Evolutionary conservation across 2,329 filamentous ascomycete genomes (phyloP), one percentile per base, ranked within the genome.

Genomic region (Aspergillus clavatus): DNA sequence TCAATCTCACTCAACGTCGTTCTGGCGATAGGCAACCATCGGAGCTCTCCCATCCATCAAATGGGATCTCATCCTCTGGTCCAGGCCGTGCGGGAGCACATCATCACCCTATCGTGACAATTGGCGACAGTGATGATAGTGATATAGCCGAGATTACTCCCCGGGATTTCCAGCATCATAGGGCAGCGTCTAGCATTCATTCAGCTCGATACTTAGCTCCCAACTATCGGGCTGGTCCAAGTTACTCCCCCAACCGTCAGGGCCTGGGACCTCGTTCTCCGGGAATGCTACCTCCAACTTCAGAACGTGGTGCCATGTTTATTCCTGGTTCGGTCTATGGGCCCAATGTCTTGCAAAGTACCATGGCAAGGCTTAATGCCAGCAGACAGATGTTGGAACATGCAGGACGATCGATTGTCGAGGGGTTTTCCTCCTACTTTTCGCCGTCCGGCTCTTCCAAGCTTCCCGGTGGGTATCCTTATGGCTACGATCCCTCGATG

Each of bases 81-180:
- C 12, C 7, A 21, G n/a, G 16, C 16, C 35, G 33, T 11, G 4
- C 8, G 3, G 38, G 23, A n/a, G 27, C 26, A 24, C 27, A 26
- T 12, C 3, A 37, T 38, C 23, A n/a, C 35, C 8, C 24, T 40
- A 1, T n/a, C n/a, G n/a, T n/a, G n/a, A n/a, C n/a, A n/a, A n/a
- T n/a, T n/a, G 40, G 27, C 16, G 55, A 60, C 40, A 56, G 51
- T 38, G 58, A 59, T 43, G 59, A 67, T 41, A 64, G 62, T 44
- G 65, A 67, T 47, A 22, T 68, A n/a, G 49, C 60, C 37, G 66
- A 67, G 42, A 65, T 67, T 19, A 46, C 57, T 1, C 40, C 52
- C 5, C 12, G 24, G 12, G 50, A 59, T 40, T 64, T 62, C 14
- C 37, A 43, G 16, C 43, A 41, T 22, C 40, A n/a, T n/a, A n/a